These are phyloP conservation scores for Tetraselmis striata DNA, from an alignment of 139 green algal species.

Conservation along the genomic window DNA sequence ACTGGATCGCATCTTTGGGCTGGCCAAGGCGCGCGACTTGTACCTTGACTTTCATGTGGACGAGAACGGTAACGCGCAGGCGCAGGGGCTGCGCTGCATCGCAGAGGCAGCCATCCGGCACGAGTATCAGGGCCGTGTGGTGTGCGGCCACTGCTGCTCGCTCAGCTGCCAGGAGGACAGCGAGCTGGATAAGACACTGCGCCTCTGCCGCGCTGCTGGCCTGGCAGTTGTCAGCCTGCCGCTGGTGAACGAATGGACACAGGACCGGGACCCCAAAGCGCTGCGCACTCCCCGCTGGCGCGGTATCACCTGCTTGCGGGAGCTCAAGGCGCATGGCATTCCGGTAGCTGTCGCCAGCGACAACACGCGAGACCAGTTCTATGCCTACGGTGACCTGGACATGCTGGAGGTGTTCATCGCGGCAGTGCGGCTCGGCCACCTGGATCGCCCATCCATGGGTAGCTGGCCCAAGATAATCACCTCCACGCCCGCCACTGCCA, in stretches of 20 bases:
- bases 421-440: slow-evolving; percentile 53
- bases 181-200: slow-evolving; percentile 36
- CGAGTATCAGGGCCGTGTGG: slow-evolving; percentile 52
- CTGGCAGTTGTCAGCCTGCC: slow-evolving; percentile 60
- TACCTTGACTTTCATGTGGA: slow-evolving; percentile 72
- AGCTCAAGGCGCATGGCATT: slow-evolving; percentile 41
- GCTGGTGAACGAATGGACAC: slow-evolving; percentile 68
- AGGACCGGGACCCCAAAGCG: slow-evolving; percentile 22
- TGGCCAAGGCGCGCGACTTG: slow-evolving; percentile 52
- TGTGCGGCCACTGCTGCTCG: slow-evolving; percentile 71
- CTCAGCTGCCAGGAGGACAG: slow-evolving; percentile 37
- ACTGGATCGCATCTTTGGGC: slow-evolving; percentile 58
- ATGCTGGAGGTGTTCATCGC: slow-evolving; percentile 67
- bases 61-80: slow-evolving; percentile 64
- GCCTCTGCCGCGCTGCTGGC: slow-evolving; percentile 21
- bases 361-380: slow-evolving; percentile 73
- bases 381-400: slow-evolving; percentile 66
- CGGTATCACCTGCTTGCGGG: slow-evolving; percentile 54
- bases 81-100: slow-evolving; percentile 54
- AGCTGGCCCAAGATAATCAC: slow-evolving; percentile 43
- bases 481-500: slow-evolving; percentile 46
- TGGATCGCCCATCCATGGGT: slow-evolving; percentile 49
- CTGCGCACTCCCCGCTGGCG: slow-evolving; percentile 50
- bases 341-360: slow-evolving; percentile 57
- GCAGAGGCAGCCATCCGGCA: slow-evolving; percentile 49